These are phyloP conservation scores for Oehlia diaphana DNA, from an alignment of 192 early-diverging fungal species.

Conservation along the genomic window DNA sequence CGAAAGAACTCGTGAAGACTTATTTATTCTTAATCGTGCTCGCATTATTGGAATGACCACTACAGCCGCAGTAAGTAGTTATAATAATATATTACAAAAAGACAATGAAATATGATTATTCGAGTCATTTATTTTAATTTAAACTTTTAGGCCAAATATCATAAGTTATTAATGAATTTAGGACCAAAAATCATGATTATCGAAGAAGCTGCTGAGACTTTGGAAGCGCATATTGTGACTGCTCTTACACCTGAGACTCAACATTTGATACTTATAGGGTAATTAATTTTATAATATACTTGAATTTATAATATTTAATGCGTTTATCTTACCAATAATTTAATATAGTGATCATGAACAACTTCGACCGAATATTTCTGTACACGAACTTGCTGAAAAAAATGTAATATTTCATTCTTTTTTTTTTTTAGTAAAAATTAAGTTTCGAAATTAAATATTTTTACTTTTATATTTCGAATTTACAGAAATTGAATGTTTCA, in stretches of 20 bases:
- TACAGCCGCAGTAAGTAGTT: constrained; percentile 53
- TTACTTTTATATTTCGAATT: neutral
- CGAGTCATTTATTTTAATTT: neutral
- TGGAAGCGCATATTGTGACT: constrained; percentile 55
- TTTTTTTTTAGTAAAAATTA: neutral
- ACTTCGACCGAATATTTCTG: constrained; percentile 53
- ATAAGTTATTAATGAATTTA: constrained; percentile 46
- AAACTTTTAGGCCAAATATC: constrained; percentile 52
- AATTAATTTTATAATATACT: neutral
- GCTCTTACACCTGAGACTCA: constrained; percentile 48
- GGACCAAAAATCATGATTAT: constrained; percentile 53
- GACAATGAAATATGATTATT: neutral
- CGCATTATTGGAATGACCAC: constrained; percentile 61
- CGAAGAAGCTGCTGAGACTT: constrained; percentile 58
- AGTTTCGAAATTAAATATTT: neutral
- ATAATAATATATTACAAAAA: neutral
- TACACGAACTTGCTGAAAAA: constrained; percentile 43
- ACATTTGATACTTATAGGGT: constrained; percentile 60
- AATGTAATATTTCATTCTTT: constrained; percentile 10
- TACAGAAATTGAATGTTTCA: constrained; percentile 45
- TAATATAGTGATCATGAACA: constrained; percentile 54
- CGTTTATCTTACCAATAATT: neutral
- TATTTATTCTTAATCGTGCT: constrained; percentile 27
- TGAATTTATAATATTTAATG: neutral
- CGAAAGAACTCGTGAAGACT: constrained; percentile 33